Conservation (phyloP, 225 moss, liverwort and hornwort genomes). For the Straminergon stramineum region DNA sequence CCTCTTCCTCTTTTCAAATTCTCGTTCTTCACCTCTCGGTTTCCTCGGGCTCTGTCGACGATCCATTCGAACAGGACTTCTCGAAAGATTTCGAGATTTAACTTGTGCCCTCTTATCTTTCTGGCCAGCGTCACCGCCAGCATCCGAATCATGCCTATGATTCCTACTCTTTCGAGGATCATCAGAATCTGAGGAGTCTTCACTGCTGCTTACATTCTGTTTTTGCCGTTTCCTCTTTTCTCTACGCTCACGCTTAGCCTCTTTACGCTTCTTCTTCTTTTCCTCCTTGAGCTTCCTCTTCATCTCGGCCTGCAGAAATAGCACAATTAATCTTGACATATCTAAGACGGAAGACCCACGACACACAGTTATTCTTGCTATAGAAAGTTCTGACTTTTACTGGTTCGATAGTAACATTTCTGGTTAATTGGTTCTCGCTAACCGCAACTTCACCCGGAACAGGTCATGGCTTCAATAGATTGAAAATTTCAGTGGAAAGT, state of each 20-base stretch:
- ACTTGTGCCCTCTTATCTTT: not conserved
- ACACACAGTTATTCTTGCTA: not conserved
- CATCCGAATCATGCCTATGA: conserved; percentile 4
- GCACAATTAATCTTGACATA: not conserved
- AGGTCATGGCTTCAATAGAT: not conserved
- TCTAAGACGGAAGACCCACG: not conserved
- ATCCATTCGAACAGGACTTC: conserved; percentile 9
- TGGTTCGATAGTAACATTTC: not conserved
- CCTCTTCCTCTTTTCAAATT: conserved; percentile 1
- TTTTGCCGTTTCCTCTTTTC: conserved; percentile 41
- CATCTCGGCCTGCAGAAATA: conserved; percentile 37
- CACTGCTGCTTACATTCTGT: conserved; percentile 19
- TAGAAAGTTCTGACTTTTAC: not conserved
- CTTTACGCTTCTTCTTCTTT: conserved; percentile 38
- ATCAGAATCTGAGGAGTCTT: conserved; percentile 34
- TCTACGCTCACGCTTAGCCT: conserved; percentile 36
- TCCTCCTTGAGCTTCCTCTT: conserved; percentile 55
- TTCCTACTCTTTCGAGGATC: conserved; percentile 2
- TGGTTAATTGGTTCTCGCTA: not conserved
- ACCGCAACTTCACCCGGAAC: not conserved
- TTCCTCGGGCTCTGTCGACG: conserved; percentile 5
- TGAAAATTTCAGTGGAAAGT: not conserved
- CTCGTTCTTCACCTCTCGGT: not conserved
- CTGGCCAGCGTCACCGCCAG: not conserved
- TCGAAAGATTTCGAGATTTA: conserved; percentile 2